Conservation (phyloP, 2,329 filamentous ascomycete species). For the Zymoseptoria passerinii region DNA sequence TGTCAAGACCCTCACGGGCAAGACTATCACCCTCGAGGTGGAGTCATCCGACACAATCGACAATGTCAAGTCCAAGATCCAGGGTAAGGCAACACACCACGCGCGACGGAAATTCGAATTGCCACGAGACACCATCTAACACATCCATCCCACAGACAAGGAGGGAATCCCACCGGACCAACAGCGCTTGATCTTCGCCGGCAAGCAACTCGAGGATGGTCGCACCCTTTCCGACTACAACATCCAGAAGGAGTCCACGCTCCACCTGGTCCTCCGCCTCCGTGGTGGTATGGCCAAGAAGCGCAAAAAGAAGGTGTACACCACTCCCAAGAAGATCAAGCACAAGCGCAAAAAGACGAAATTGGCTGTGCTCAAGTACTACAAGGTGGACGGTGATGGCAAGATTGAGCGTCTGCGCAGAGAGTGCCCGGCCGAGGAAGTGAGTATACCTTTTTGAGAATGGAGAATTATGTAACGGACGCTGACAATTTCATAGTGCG, state of each 20-base stretch:
- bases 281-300: constrained; percentile 96
- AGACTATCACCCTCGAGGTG: constrained; percentile 99
- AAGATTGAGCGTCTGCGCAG: constrained; percentile 99
- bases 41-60: constrained; percentile 99
- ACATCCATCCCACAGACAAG: constrained; percentile 64
- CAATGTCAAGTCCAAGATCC: constrained; percentile 99
- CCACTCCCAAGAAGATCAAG: constrained; percentile 99
- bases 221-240: constrained; percentile 99
- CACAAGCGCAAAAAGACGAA: constrained; percentile 99
- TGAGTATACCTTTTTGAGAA: constrained; percentile 43
- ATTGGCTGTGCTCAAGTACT: constrained; percentile 99
- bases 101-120: background rate
- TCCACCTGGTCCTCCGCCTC: constrained; percentile 94
- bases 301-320: constrained; percentile 99
- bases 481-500: constrained; percentile 55
- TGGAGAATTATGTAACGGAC: background rate
- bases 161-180: constrained; percentile 99
- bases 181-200: constrained; percentile 98
- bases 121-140: constrained; percentile 3
- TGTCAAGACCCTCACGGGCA: constrained; percentile 90
- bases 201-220: constrained; percentile 99
- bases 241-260: constrained; percentile 99
- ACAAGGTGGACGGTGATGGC: constrained; percentile 99
- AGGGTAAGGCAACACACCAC: constrained; percentile 42
- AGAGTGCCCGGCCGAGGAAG: constrained; percentile 89